Base-by-base conservation (phyloP, 768 basidiomycete genomes). In the Trametes coccinea region DNA sequence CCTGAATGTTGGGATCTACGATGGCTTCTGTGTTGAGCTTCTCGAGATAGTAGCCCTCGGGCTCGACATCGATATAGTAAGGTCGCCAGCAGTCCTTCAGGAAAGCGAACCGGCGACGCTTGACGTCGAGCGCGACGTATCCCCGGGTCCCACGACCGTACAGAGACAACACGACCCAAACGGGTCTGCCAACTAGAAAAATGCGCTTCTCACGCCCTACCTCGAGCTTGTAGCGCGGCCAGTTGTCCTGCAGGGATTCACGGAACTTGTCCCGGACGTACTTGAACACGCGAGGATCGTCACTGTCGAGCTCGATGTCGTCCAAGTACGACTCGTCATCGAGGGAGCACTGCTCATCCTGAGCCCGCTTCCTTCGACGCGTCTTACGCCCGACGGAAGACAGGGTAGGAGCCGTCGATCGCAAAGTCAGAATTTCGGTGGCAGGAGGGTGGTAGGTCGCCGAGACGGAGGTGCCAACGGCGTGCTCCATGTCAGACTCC, bases 1-100 rank as follows among this genome's bases (percentile, higher is more conserved):
- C 54, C 4, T 39, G 4, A 6, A 27, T 30, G 11, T 40, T 16
- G 5, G 29, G 3, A 17, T 41, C 22, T 17, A 22, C 5, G 10
- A 39, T 39, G 30, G 31, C 5, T 11, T 37, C 34, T 11, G 34
- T 11, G 17, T 47, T 46, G 33, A 66, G 45, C 8, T 27, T 13
- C 22, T 14, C 5, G 34, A 59, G 46, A 5, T 61, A 57, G n/a
- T 53, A 46, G 7, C 62, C 56, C 30, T 66, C 65, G 5, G 39
- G 37, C 11, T 46, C 30, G 9, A 56, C 37, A 16, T 11, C 52
- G 2, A 4, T 11, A 6, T 54, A 56, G 39, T 13, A 55, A 1
- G 41, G 41, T 6, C 61, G 44, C 65, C 65, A 66, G 5, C 50
- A 53, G 54, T 66, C 65, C 56, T 63, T 63, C 30, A 66, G 27